A percentile compares a stretch with the other conserved stretches of the same genome.
These are phyloP conservation scores for Gaultheria prostrata DNA, from an alignment of 148 eudicot species.

Conservation along the genomic window DNA sequence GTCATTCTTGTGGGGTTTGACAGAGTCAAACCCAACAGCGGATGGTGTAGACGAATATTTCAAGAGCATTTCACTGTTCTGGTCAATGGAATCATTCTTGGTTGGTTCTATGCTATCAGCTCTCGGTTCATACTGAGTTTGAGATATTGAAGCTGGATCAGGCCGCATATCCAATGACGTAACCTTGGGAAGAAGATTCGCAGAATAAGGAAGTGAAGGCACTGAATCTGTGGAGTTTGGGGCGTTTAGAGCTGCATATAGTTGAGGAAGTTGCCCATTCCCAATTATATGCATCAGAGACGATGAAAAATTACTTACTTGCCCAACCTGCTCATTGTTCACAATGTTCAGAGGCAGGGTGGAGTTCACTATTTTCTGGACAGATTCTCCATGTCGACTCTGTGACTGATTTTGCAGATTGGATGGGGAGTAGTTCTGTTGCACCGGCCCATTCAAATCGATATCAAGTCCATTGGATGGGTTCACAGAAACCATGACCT, in stretches of 20 bases:
- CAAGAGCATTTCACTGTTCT: conserved; percentile 9
- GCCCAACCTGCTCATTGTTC: conserved; percentile 36
- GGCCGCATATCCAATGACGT: conserved; percentile 18
- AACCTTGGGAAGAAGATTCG: background rate
- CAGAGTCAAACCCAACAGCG: conserved; percentile 12
- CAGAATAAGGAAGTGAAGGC: conserved; percentile 28
- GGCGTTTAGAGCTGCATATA: conserved; percentile 30
- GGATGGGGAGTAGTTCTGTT: conserved; percentile 19
- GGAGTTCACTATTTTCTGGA: conserved; percentile 26
- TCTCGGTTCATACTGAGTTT: conserved; percentile 31
- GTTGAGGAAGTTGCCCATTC: conserved; percentile 45
- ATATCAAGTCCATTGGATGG: conserved; percentile 20
- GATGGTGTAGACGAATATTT: conserved; percentile 14
- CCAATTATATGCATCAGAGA: conserved; percentile 47
- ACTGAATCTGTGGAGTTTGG: conserved; percentile 19
- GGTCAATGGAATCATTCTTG: conserved; percentile 3
- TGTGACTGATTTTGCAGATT: conserved; percentile 29
- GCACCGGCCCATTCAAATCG: conserved; percentile 27
- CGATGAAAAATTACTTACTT: conserved; percentile 38
- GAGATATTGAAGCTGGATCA: conserved; percentile 28
- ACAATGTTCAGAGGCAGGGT: conserved; percentile 26
- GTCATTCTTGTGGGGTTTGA: background rate
- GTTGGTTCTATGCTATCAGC: conserved; percentile 18
- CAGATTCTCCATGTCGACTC: conserved; percentile 25
- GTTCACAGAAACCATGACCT: conserved; percentile 20